These are phyloP conservation scores for Carex pumila DNA, from an alignment of 176 grass and related monocot genomes.

Conservation along the genomic window DNA sequence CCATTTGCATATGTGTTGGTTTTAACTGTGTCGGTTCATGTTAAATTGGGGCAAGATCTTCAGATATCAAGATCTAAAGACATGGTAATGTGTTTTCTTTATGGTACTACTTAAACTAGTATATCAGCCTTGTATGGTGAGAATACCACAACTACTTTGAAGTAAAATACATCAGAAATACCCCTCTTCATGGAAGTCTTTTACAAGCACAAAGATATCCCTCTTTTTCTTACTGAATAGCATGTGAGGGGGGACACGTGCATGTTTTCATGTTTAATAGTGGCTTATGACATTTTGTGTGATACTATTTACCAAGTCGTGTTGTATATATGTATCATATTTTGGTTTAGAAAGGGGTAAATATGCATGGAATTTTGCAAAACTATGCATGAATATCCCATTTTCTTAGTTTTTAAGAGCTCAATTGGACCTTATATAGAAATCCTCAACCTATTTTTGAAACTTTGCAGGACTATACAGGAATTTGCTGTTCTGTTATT, in stretches of 20 bases:
- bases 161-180: neutral
- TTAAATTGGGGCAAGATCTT: neutral
- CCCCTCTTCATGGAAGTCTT: neutral
- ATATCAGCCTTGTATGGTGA: neutral
- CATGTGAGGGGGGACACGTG: neutral
- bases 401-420: neutral
- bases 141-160: neutral
- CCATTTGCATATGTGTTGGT: neutral
- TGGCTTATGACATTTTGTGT: neutral
- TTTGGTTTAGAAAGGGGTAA: neutral
- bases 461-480: neutral
- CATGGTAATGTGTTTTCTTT: neutral
- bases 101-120: neutral
- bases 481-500: neutral
- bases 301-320: neutral
- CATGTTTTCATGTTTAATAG: neutral
- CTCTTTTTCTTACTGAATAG: neutral
- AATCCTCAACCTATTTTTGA: neutral
- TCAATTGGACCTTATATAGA: neutral
- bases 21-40: neutral
- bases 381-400: neutral
- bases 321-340: neutral
- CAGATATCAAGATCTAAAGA: neutral
- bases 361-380: neutral
- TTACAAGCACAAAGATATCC: neutral